These are phyloP conservation scores for Cryomyces minteri DNA, from an alignment of 495 filamentous ascomycete genomes.

Conservation along the genomic window DNA sequence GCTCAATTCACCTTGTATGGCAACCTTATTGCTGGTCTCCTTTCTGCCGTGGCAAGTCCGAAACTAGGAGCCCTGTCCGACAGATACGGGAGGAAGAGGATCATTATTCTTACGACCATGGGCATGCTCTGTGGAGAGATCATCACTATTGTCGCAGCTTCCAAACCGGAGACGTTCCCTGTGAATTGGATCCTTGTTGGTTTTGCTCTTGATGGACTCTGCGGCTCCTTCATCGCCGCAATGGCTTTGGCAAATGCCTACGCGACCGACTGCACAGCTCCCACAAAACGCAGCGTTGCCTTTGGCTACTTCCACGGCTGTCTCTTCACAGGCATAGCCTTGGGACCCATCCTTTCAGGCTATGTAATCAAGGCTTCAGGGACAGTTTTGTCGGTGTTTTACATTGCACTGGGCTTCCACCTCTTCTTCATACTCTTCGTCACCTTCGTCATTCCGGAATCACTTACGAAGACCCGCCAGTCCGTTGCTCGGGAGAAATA, in stretches of 20 bases:
- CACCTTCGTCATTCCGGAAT: constrained; percentile 59
- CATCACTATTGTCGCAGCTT: constrained; percentile 58
- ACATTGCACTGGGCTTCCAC: constrained; percentile 53
- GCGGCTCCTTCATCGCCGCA: constrained; percentile 68
- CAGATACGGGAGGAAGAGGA: constrained; percentile 57
- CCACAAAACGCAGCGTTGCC: constrained; percentile 57
- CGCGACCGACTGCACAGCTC: constrained; percentile 69
- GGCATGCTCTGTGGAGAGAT: constrained; percentile 53
- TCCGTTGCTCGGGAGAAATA: constrained; percentile 47
- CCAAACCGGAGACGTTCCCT: constrained; percentile 47
- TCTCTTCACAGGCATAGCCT: constrained; percentile 69
- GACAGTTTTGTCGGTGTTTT: constrained; percentile 56
- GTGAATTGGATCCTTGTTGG: constrained; percentile 61
- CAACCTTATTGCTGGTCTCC: constrained; percentile 47
- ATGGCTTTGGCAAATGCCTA: constrained; percentile 74
- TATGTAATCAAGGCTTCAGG: constrained; percentile 54
- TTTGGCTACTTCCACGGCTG: constrained; percentile 82
- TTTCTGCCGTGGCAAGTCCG: constrained; percentile 61
- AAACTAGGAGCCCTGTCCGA: constrained; percentile 76
- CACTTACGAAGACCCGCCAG: constrained; percentile 50
- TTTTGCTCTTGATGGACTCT: constrained; percentile 57
- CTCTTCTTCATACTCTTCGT: constrained; percentile 49
- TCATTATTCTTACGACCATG: constrained; percentile 47
- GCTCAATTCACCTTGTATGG: constrained; percentile 60
- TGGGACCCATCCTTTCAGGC: constrained; percentile 65